Evolutionary conservation across 2,329 filamentous ascomycete species (phyloP).

Genomic region (Teratosphaeria nubilosa): DNA sequence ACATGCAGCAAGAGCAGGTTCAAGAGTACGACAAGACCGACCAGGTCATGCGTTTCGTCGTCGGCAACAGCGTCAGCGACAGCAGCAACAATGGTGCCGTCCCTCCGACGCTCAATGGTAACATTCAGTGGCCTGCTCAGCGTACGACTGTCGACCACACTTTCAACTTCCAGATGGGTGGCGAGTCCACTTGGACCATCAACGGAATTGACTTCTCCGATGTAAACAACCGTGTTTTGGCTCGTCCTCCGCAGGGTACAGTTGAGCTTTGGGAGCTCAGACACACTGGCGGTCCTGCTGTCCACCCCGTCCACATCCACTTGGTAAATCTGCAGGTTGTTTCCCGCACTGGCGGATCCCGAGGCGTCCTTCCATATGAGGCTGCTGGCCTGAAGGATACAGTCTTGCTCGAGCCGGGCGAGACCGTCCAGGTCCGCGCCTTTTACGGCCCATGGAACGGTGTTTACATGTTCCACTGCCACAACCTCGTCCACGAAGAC

Average conservation of each 20-base stretch:
- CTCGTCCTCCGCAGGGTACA: conserved; percentile 37
- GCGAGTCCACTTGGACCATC: conserved; percentile 37
- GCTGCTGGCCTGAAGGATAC: conserved; percentile 47
- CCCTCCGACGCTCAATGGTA: conserved; percentile 23
- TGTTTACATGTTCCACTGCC: conserved; percentile 32
- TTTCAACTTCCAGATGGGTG: conserved; percentile 38
- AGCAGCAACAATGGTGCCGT: conserved; percentile 29
- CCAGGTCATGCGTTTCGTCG: conserved; percentile 44
- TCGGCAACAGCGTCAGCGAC: conserved; percentile 32
- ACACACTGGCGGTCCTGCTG: conserved; percentile 42
- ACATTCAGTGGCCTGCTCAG: conserved; percentile 24
- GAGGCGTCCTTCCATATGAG: conserved; percentile 43
- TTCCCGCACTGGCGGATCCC: conserved; percentile 36
- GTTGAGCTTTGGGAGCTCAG: conserved; percentile 42
- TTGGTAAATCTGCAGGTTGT: conserved; percentile 49
- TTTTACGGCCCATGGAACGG: conserved; percentile 46
- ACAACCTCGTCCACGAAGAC: conserved; percentile 39
- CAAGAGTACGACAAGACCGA: conserved; percentile 44
- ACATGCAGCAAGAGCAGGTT: conserved; percentile 23
- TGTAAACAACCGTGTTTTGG: conserved; percentile 39
- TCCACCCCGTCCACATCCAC: conserved; percentile 49
- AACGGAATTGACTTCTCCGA: conserved; percentile 42
- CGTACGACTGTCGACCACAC: conserved; percentile 31
- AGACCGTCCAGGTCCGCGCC: conserved; percentile 42
- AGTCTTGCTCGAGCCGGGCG: conserved; percentile 43